Percentiles rank a stretch among this genome's conserved stretches.
These are phyloP conservation scores for Delitschia confertaspora DNA, from an alignment of 495 filamentous ascomycete species.

Conservation along the genomic window DNA sequence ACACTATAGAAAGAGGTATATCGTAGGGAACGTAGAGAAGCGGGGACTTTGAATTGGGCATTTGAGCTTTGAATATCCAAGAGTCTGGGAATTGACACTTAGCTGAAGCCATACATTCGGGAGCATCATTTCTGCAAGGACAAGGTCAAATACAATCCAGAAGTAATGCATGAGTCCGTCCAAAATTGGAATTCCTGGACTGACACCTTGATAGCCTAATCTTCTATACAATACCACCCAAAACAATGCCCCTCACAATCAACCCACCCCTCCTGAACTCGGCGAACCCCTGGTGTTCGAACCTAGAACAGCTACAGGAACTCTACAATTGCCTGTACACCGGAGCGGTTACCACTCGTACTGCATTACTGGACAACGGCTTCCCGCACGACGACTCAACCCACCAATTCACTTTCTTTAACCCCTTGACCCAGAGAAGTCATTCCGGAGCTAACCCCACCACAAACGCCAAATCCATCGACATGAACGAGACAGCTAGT, in stretches of 20 bases:
- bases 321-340: conserved; percentile 52
- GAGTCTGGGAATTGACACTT: no score
- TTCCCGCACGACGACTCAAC: conserved; percentile 47
- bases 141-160: no score
- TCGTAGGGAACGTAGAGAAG: no score
- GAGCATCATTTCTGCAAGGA: no score
- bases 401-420: conserved; percentile 40
- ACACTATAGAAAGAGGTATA: no score
- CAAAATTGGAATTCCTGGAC: no score
- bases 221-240: no score
- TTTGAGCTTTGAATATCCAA: no score
- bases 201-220: no score
- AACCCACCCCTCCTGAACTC: conserved; percentile 61
- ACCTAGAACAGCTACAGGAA: conserved; percentile 43
- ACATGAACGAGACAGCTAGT: conserved; percentile 26
- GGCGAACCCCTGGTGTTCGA: conserved; percentile 61
- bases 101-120: no score
- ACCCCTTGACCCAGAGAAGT: conserved; percentile 26
- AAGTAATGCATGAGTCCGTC: no score
- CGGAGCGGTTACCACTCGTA: conserved; percentile 63
- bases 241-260: conserved; percentile 34
- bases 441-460: conserved; percentile 5
- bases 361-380: conserved; percentile 47
- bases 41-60: no score
- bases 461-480: not conserved